Evolutionary conservation across 371 early-diverging fungal species (phyloP).

Genomic region (Dichotomocladium elegans): DNA sequence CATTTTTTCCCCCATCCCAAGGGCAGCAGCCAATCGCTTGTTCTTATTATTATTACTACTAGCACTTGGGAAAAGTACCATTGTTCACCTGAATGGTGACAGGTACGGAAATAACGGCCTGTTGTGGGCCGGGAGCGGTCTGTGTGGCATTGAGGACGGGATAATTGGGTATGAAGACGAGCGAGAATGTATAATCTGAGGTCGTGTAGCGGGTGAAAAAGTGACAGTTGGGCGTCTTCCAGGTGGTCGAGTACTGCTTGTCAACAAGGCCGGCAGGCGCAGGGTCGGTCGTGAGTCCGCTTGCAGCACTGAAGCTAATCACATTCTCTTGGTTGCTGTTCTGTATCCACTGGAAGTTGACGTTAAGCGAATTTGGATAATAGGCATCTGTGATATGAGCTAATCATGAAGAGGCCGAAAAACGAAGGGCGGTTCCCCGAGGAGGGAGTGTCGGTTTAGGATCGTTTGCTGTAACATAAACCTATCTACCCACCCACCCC

Average conservation of each 20-base stretch:
- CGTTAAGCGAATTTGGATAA: conserved; percentile 12
- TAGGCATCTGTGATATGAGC: conserved; percentile 12
- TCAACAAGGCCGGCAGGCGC: conserved; percentile 18
- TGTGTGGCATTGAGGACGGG: conserved; percentile 1
- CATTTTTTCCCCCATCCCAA: too few species aligned
- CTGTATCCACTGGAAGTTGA: conserved; percentile 17
- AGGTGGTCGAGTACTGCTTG: conserved; percentile 10
- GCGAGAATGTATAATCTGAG: conserved; percentile 8
- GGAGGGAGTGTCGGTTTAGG: background rate
- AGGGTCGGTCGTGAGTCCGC: conserved; percentile 1
- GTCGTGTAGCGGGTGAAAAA: conserved; percentile 23
- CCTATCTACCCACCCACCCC: too few species aligned
- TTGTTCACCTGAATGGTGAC: conserved; percentile 16
- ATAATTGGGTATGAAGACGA: conserved; percentile 12
- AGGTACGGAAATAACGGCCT: conserved; percentile 8
- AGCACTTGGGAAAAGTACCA: conserved; percentile 19
- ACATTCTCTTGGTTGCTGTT: conserved; percentile 9
- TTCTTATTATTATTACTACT: too few species aligned
- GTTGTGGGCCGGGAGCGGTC: conserved; percentile 9
- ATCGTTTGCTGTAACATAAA: too few species aligned
- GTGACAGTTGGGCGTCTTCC: conserved; percentile 22
- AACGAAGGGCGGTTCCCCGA: background rate
- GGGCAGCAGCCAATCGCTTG: too few species aligned
- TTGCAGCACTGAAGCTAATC: conserved; percentile 5
- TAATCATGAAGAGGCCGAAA: background rate